These are phyloP conservation scores for Phycomyces blakesleeanus DNA, from an alignment of 192 early-diverging fungal genomes.

Conservation along the genomic window DNA sequence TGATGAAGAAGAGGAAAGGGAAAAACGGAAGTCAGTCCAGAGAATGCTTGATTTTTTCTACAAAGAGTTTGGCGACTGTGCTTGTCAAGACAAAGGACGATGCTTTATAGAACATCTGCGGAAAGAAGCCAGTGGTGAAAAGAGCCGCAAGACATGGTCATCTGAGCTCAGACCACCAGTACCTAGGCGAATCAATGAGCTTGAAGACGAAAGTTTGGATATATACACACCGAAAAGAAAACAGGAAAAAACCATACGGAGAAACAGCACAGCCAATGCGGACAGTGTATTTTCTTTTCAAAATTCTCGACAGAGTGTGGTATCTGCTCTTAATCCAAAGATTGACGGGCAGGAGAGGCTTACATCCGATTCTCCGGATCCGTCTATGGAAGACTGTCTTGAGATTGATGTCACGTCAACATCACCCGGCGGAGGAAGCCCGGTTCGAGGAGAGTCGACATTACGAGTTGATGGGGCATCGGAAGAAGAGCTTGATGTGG, in stretches of 20 bases:
- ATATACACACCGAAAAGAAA: neutral
- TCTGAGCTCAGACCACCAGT: neutral
- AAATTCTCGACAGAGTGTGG: neutral
- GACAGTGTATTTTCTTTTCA: neutral
- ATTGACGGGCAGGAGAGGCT: neutral
- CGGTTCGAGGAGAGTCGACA: neutral
- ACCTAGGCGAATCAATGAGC: neutral
- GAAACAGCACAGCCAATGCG: neutral
- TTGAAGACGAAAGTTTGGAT: neutral
- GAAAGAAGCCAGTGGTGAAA: conserved; percentile 31
- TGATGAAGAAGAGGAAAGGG: conserved; percentile 20
- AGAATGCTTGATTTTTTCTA: conserved; percentile 33
- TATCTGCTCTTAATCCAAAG: neutral
- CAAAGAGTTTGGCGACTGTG: conserved; percentile 42
- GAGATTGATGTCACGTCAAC: conserved; percentile 27
- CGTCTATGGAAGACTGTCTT: conserved; percentile 11
- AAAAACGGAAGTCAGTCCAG: conserved; percentile 29
- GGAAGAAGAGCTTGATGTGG: conserved; percentile 16
- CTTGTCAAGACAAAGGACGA: conserved; percentile 36
- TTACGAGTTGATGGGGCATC: neutral
- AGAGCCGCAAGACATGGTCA: neutral
- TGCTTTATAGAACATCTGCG: conserved; percentile 43
- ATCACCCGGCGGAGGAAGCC: conserved; percentile 7
- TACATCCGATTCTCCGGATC: neutral
- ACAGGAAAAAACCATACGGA: neutral